A percentile compares a stretch with the other conserved stretches of the same genome.
Evolutionary conservation across 352 stramenopile genomes (phyloP).

Genomic region (Phytopythium mirpurense): DNA sequence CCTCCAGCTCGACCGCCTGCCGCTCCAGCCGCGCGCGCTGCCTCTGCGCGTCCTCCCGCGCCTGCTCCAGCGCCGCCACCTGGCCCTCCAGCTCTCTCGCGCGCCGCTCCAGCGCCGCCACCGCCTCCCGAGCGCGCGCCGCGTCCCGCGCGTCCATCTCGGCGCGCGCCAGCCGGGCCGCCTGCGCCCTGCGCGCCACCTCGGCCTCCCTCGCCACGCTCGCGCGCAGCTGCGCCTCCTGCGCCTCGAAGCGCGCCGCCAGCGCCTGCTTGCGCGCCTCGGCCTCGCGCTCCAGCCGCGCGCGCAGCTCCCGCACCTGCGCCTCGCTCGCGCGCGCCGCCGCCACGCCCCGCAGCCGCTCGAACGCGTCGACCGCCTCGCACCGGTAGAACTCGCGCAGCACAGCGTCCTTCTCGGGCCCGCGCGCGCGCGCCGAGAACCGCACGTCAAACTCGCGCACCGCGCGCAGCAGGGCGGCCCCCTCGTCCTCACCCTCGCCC

Average conservation of each 20-base stretch:
- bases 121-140: constrained; percentile 45
- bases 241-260: constrained; percentile 55
- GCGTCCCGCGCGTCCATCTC: constrained; percentile 65
- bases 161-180: constrained; percentile 41
- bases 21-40: constrained; percentile 30
- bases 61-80: constrained; percentile 43
- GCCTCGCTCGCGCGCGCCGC: constrained; percentile 49
- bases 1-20: constrained; percentile 53
- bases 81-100: constrained; percentile 41
- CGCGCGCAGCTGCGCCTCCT: constrained; percentile 55
- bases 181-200: constrained; percentile 65
- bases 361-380: constrained; percentile 51
- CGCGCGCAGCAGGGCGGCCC: constrained; percentile 29
- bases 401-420: constrained; percentile 46
- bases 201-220: constrained; percentile 56
- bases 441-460: constrained; percentile 48
- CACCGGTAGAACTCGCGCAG: constrained; percentile 51
- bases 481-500: constrained; percentile 3
- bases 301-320: constrained; percentile 41
- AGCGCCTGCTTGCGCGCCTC: constrained; percentile 52
- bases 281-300: constrained; percentile 54
- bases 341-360: constrained; percentile 43
- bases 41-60: constrained; percentile 21
- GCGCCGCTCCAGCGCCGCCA: constrained; percentile 21
- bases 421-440: constrained; percentile 39